A percentile compares a stretch with the other conserved stretches of the same genome.
Conservation (phyloP, 129 eudicot species). For the Arctium lappa region DNA sequence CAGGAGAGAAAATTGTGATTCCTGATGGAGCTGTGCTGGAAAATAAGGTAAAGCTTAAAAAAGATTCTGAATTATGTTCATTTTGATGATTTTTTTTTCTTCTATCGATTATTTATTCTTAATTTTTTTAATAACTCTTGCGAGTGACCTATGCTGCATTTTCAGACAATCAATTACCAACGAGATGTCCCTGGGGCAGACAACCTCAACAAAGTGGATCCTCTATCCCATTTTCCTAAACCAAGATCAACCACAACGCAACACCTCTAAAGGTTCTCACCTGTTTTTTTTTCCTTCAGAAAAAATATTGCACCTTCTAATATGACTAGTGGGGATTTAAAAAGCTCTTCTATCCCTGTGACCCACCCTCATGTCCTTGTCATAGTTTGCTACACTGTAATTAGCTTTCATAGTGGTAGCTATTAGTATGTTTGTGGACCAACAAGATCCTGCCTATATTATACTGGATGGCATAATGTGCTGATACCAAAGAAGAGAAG, state of each 20-base stretch:
- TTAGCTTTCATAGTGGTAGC: no score
- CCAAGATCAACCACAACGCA: background rate
- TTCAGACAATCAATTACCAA: slow-evolving; percentile 25
- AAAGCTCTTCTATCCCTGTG: background rate
- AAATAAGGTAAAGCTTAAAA: slow-evolving; percentile 48
- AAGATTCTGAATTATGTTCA: background rate
- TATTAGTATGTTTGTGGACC: background rate
- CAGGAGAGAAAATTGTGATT: slow-evolving; percentile 47
- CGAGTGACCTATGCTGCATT: slow-evolving; percentile 2
- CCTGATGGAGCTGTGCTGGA: slow-evolving; percentile 70
- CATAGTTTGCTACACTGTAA: no score
- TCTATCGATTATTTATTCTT: background rate
- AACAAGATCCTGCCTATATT: background rate
- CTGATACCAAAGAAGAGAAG: no score
- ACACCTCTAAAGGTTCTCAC: slow-evolving; percentile 6
- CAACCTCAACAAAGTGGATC: background rate
- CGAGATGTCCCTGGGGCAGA: slow-evolving; percentile 11
- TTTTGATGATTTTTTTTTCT: background rate
- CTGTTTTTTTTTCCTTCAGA: background rate
- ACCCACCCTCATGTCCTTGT: background rate
- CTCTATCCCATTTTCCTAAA: background rate
- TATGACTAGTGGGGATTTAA: background rate
- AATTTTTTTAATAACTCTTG: background rate
- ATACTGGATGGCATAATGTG: no score
- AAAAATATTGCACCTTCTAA: background rate